Conservation (phyloP, 169 alveolate genomes). For the Cystoisospora suis region DNA sequence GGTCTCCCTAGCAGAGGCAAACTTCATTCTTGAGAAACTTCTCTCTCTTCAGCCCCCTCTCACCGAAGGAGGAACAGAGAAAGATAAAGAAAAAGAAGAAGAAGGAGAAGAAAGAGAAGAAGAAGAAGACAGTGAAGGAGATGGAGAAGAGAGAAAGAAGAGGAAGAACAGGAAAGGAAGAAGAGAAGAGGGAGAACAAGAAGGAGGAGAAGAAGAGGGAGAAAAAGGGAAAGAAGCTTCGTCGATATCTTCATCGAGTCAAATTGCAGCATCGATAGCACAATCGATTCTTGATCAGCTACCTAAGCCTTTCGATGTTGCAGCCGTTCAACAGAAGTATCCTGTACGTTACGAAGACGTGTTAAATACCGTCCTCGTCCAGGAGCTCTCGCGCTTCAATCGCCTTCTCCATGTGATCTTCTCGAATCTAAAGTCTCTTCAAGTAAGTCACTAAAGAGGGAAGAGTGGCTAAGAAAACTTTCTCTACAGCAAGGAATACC, state of each 20-base stretch:
- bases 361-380: constrained; percentile 87
- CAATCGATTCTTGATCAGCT: constrained; percentile 76
- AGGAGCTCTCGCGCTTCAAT: constrained; percentile 90
- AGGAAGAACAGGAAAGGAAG: too few species aligned
- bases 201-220: constrained; percentile 50
- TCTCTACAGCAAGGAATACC: too few species aligned
- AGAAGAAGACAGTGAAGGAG: too few species aligned
- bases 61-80: too few species aligned
- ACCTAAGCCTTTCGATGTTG: constrained; percentile 83
- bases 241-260: constrained; percentile 4
- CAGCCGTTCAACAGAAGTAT: constrained; percentile 80
- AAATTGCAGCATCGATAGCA: background rate
- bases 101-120: too few species aligned
- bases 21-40: background rate
- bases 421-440: constrained; percentile 71
- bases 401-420: constrained; percentile 77
- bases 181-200: too few species aligned
- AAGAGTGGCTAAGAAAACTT: background rate
- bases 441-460: constrained; percentile 32
- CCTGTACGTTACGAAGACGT: constrained; percentile 89
- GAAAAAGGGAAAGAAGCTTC: background rate
- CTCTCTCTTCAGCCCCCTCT: constrained; percentile 45
- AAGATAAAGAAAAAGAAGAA: too few species aligned
- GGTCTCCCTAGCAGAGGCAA: constrained; percentile 83
- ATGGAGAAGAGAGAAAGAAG: too few species aligned